phyloP scores from a whole-genome alignment of 2,329 filamentous ascomycete species.

The Beauveria sp. region DNA sequence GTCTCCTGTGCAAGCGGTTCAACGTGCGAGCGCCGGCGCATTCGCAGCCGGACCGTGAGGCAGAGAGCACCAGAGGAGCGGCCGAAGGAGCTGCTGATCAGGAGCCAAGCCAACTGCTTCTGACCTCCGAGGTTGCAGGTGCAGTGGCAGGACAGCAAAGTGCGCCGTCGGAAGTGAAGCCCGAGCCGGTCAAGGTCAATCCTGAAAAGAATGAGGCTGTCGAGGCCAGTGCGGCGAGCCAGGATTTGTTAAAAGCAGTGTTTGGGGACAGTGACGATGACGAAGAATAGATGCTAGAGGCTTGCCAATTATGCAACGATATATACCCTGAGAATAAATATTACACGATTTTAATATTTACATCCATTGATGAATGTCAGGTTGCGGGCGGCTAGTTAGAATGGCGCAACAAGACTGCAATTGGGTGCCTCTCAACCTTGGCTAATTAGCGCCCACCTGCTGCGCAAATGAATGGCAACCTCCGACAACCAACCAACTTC shows the following conservation, averaged over 20 bases:
- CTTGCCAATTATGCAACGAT: background rate
- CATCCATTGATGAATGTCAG: background rate
- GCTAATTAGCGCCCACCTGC: conserved; percentile 3
- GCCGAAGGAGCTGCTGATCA: background rate
- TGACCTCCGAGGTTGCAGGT: background rate
- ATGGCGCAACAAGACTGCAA: background rate
- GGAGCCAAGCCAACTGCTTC: conserved; percentile 14
- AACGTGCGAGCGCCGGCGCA: conserved; percentile 72
- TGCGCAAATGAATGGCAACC: background rate
- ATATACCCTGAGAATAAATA: background rate
- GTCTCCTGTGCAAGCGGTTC: conserved; percentile 90
- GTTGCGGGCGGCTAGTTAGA: background rate
- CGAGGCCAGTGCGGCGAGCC: conserved; percentile 65
- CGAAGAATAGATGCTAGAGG: conserved; percentile 11
- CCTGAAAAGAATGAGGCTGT: conserved; percentile 61
- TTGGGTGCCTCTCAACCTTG: background rate
- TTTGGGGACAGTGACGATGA: conserved; percentile 84
- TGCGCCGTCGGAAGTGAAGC: conserved; percentile 8
- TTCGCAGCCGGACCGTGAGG: conserved; percentile 45
- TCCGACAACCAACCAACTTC: background rate
- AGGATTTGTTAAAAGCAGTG: conserved; percentile 82
- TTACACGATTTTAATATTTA: too few species aligned
- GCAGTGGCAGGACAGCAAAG: conserved; percentile 13
- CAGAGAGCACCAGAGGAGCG: background rate
- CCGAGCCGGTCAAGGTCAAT: conserved; percentile 43